These are phyloP conservation scores for Colletotrichum destructivum DNA, from an alignment of 2,329 filamentous ascomycete species.

Conservation along the genomic window DNA sequence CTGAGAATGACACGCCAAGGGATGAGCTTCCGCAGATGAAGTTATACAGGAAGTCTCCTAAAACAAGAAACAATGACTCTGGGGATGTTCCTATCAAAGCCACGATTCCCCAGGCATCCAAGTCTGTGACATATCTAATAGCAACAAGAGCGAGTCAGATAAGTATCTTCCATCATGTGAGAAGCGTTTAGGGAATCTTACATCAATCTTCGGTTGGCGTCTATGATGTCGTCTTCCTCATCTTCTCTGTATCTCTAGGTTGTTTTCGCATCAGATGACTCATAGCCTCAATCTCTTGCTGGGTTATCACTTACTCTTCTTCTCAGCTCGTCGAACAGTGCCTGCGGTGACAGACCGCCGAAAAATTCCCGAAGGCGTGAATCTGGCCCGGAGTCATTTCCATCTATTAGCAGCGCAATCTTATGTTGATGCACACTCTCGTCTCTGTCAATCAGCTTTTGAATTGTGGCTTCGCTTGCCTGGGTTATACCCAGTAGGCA, in stretches of 20 bases:
- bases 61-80: neutral
- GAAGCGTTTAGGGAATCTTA: neutral
- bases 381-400: neutral
- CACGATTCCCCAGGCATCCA: conserved; percentile 3
- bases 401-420: conserved; percentile 8
- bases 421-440: rapidly evolving
- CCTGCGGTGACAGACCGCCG: neutral
- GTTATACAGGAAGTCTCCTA: neutral
- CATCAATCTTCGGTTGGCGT: conserved; percentile 11
- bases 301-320: neutral
- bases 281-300: rapidly evolving
- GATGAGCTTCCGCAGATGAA: neutral
- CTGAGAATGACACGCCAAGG: neutral
- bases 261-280: neutral
- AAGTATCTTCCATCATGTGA: neutral
- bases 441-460: neutral
- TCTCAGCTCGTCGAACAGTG: neutral
- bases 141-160: too few species aligned
- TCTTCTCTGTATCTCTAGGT: neutral
- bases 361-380: neutral
- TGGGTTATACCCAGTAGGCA: conserved; percentile 1
- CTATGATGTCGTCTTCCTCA: neutral
- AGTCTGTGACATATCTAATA: conserved; percentile 4
- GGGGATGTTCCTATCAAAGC: neutral
- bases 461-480: neutral